Percentiles rank a stretch among this genome's conserved stretches.
These are phyloP conservation scores for Penicillium goetzii DNA, from an alignment of 495 filamentous ascomycete species.

Conservation along the genomic window DNA sequence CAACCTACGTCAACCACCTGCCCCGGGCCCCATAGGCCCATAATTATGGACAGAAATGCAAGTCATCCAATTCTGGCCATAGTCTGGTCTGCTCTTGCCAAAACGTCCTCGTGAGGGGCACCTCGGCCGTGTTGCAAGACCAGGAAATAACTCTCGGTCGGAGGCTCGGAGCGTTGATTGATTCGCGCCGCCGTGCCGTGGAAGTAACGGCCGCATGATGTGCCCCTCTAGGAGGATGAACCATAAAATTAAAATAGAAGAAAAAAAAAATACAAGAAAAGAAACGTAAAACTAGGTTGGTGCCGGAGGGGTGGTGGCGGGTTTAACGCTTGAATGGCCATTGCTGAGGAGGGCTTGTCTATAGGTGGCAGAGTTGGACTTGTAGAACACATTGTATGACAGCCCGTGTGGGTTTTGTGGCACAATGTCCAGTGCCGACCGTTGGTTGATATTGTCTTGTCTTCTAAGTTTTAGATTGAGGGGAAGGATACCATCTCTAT, in stretches of 20 bases:
- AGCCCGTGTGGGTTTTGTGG: slow-evolving; percentile 1
- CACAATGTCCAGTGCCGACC: background rate
- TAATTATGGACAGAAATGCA: background rate
- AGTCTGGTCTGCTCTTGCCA: background rate
- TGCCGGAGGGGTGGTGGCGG: slow-evolving; percentile 9
- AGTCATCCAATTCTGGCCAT: background rate
- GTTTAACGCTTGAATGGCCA: background rate
- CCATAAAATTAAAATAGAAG: background rate
- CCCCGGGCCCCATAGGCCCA: background rate
- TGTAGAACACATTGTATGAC: slow-evolving; percentile 8
- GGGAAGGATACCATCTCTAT: background rate
- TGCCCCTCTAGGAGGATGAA: background rate
- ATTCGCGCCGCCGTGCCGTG: slow-evolving; percentile 19
- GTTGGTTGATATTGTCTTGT: background rate
- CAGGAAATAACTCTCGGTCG: slow-evolving; percentile 18
- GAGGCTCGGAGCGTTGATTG: slow-evolving; percentile 24
- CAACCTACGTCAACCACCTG: slow-evolving; percentile 3
- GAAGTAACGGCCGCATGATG: slow-evolving; percentile 5
- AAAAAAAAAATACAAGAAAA: background rate
- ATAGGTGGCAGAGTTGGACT: background rate
- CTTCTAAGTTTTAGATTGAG: background rate
- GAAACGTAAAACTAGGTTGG: slow-evolving; percentile 14
- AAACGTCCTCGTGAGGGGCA: background rate
- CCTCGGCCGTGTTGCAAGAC: slow-evolving; percentile 2
- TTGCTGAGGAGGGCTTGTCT: too few species aligned